These are phyloP conservation scores for Aspergillus arachidicola DNA, from an alignment of 2,329 filamentous ascomycete species.

Conservation along the genomic window DNA sequence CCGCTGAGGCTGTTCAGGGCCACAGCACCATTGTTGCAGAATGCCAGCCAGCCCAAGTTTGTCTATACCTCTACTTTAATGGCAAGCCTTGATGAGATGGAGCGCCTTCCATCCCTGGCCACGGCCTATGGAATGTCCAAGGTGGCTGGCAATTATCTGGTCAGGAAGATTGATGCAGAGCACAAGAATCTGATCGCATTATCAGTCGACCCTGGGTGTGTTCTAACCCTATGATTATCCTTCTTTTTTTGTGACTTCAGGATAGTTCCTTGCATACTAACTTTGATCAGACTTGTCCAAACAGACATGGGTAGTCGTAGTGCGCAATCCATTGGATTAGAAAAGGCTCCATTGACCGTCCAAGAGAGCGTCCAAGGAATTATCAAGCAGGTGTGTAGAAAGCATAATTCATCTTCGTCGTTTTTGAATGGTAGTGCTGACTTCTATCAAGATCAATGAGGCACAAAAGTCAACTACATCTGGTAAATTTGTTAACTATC, in stretches of 20 bases:
- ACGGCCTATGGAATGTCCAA: neutral
- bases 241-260: neutral
- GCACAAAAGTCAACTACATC: neutral
- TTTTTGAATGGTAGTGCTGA: neutral
- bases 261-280: neutral
- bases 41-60: neutral
- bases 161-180: neutral
- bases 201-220: neutral
- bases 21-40: neutral
- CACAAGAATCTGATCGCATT: neutral
- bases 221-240: neutral
- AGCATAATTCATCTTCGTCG: neutral
- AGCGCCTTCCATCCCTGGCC: neutral
- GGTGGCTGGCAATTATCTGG: neutral
- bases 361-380: neutral
- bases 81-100: neutral
- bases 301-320: neutral
- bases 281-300: neutral
- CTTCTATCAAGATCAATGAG: neutral
- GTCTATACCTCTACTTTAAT: neutral
- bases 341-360: neutral
- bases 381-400: neutral
- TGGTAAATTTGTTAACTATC: no score
- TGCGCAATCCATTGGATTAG: neutral
- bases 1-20: neutral